phyloP scores from a whole-genome alignment of 2,329 filamentous ascomycete genomes.

The Mycosphaerella arachidis region DNA sequence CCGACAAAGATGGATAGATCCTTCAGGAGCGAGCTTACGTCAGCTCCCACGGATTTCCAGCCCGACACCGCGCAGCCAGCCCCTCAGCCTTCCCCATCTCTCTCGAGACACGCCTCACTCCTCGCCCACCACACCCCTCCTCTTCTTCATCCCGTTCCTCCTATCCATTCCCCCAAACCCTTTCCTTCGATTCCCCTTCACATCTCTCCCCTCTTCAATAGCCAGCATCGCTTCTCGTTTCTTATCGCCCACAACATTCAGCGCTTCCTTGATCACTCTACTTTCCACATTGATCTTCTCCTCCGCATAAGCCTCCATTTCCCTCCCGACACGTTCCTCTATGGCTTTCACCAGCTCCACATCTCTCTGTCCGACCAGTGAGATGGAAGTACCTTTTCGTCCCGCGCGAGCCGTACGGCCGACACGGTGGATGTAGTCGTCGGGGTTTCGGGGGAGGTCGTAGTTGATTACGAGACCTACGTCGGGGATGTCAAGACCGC shows the following conservation, averaged over 20 bases:
- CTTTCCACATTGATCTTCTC: slow-evolving; percentile 93
- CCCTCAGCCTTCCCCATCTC: no score
- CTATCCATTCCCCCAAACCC: neutral
- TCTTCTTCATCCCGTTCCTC: no score
- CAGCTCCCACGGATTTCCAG: no score
- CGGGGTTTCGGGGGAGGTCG: slow-evolving; percentile 90
- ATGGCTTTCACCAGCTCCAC: slow-evolving; percentile 88
- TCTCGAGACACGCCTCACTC: no score
- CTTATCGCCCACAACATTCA: slow-evolving; percentile 92
- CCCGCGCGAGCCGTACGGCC: slow-evolving; percentile 93
- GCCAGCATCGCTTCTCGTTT: slow-evolving; percentile 87
- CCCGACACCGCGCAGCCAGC: no score
- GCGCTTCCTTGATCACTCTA: slow-evolving; percentile 73
- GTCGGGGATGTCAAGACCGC: slow-evolving; percentile 91
- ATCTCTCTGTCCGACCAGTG: slow-evolving; percentile 87
- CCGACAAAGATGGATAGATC: no score
- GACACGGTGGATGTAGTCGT: slow-evolving; percentile 96
- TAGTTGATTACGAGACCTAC: slow-evolving; percentile 91
- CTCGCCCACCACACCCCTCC: no score
- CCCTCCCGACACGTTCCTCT: slow-evolving; percentile 71
- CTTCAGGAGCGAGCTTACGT: no score
- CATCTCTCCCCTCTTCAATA: slow-evolving; percentile 87
- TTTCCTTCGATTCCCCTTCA: slow-evolving; percentile 67
- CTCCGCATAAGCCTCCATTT: slow-evolving; percentile 81
- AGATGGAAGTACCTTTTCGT: slow-evolving; percentile 73